Percentiles rank a stretch among this genome's conserved stretches.
Conservation (phyloP, 768 basidiomycete genomes). For the Lactarius trivialis region DNA sequence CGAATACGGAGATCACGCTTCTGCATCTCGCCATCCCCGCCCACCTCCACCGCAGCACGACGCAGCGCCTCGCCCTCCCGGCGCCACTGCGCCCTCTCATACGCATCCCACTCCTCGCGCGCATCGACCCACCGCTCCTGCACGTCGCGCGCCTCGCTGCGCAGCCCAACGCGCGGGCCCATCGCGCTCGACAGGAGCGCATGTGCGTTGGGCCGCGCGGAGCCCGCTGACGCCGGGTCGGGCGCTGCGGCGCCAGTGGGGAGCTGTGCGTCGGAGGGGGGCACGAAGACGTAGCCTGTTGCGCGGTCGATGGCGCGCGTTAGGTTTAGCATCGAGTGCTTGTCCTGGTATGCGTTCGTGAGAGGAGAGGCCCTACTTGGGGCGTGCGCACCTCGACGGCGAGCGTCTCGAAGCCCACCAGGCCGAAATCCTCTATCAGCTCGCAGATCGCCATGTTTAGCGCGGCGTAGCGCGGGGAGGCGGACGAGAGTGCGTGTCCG, state of each 20-base stretch:
- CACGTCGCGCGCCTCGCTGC: slow-evolving; percentile 60
- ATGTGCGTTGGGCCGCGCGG: slow-evolving; percentile 56
- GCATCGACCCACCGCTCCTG: slow-evolving; percentile 95
- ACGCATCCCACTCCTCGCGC: slow-evolving; percentile 74
- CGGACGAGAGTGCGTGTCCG: slow-evolving; percentile 59
- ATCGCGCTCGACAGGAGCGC: slow-evolving; percentile 62
- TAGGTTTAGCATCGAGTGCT: slow-evolving; percentile 88
- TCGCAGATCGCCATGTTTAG: slow-evolving; percentile 89
- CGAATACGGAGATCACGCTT: slow-evolving; percentile 24
- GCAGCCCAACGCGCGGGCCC: slow-evolving; percentile 44
- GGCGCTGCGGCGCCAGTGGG: slow-evolving; percentile 32
- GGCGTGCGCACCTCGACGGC: slow-evolving; percentile 73
- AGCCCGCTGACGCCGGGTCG: slow-evolving; percentile 32
- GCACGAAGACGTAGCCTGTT: slow-evolving; percentile 86
- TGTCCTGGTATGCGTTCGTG: slow-evolving; percentile 62
- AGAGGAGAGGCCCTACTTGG: no score
- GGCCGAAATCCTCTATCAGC: slow-evolving; percentile 85
- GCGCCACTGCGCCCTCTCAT: slow-evolving; percentile 71
- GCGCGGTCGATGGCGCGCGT: slow-evolving; percentile 82
- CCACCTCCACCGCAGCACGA: slow-evolving; percentile 32
- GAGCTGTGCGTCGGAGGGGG: slow-evolving; percentile 34
- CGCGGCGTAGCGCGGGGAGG: slow-evolving; percentile 63
- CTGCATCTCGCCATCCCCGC: slow-evolving; percentile 1
- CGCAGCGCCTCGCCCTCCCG: slow-evolving; percentile 58
- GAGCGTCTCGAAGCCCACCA: slow-evolving; percentile 94